Percentiles rank a stretch among this genome's conserved stretches.
Conservation (phyloP, 2,329 filamentous ascomycete genomes). For the Ophidiomyces ophidiicola region DNA sequence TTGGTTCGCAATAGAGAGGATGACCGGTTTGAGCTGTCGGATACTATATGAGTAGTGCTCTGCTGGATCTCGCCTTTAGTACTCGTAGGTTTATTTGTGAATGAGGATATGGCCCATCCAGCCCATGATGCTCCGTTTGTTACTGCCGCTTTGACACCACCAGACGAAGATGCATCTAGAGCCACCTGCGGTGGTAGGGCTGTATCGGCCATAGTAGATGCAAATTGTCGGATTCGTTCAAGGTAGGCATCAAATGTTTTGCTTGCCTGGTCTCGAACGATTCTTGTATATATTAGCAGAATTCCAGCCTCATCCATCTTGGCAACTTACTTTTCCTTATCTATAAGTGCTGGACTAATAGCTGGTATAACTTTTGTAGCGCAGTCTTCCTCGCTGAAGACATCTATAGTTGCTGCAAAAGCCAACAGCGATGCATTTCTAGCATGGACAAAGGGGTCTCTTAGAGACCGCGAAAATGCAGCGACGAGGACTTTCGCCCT, state of each 20-base stretch:
- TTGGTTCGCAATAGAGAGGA: slow-evolving; percentile 39
- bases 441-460: slow-evolving; percentile 90
- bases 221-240: slow-evolving; percentile 67
- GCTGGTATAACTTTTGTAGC: slow-evolving; percentile 71
- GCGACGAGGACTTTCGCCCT: slow-evolving; percentile 84
- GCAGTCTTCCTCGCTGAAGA: slow-evolving; percentile 82
- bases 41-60: slow-evolving; percentile 26
- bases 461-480: slow-evolving; percentile 75
- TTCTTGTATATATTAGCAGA: slow-evolving; percentile 24
- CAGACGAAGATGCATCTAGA: slow-evolving; percentile 31
- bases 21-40: slow-evolving; percentile 25
- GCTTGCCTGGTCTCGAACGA: slow-evolving; percentile 79
- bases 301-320: neutral
- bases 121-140: slow-evolving; percentile 64
- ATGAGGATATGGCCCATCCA: slow-evolving; percentile 96
- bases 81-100: slow-evolving; percentile 81
- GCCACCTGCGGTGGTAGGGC: slow-evolving; percentile 55
- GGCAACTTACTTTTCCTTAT: slow-evolving; percentile 66
- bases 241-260: slow-evolving; percentile 84
- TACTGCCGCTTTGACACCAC: slow-evolving; percentile 63
- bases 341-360: slow-evolving; percentile 71
- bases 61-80: slow-evolving; percentile 75
- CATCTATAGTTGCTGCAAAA: slow-evolving; percentile 68
- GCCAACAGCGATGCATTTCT: slow-evolving; percentile 81
- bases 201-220: slow-evolving; percentile 65